Evolutionary conservation across 2,329 filamentous ascomycete genomes (phyloP), one percentile per base, ranked within the genome.

Genomic region (Neopestalotiopsis sp.): DNA sequence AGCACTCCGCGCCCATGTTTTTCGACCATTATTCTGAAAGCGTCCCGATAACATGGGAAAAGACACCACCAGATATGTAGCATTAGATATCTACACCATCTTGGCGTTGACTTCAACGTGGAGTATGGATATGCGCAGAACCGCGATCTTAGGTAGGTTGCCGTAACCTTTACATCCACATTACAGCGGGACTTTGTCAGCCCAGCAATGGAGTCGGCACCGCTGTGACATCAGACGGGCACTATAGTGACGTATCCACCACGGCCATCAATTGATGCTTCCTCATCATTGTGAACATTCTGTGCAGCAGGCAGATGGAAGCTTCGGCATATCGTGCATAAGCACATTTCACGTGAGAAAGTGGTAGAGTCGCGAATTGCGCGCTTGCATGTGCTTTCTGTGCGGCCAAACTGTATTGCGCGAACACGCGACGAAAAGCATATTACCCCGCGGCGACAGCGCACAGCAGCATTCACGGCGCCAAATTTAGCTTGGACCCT

Each of bases 181-280:
- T 52, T 52, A 24, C 45, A 52, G 45, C 45, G 45, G 45, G 45
- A 52, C 45, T n/a, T 13, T 20, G 17, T 52, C 45, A 52, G 45
- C 45, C 45, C 45, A 52, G 45, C 45, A 17, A 17, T 52, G 45
- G 34, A 52, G 45, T n/a, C n/a, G n/a, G 45, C 45, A 52, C 45
- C 17, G 45, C 45, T 52, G 45, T 52, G 45, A 52, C 45, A 52
- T 52, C 45, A 52, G 45, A 52, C 45, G 17, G 45, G 45, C 45
- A 52, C 45, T 52, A 52, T 52, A 52, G 45, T 52, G 45, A 52
- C 45, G 45, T 52, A 52, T 52, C 45, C 45, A 52, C 45, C 17
- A 52, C 45, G 0, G 6, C 24, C 1, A 4, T n/a, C 42, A n/a
- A 49, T 49, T 17, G 13, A 52, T 52, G 17, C 9, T n/a, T 17